Evolutionary conservation across 1,284 basidiomycete genomes (phyloP).

Genomic region (Ceratorhiza oryzae-sativae): DNA sequence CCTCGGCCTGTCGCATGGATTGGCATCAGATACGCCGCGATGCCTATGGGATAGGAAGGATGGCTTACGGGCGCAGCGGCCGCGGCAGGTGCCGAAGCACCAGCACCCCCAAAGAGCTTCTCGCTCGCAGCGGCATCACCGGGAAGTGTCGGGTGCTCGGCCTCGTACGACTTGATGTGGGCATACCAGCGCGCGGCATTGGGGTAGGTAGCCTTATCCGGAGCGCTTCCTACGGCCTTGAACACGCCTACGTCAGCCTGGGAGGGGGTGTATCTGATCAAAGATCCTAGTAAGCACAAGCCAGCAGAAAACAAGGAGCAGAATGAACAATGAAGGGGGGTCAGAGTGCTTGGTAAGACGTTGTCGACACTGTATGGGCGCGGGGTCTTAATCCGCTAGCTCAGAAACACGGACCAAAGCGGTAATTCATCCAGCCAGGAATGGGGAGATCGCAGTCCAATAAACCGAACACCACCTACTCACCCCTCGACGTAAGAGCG

Average conservation of each 20-base stretch:
- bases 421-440: slow-evolving; percentile 57
- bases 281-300: slow-evolving; percentile 39
- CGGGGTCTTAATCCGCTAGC: slow-evolving; percentile 95
- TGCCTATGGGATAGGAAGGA: background rate
- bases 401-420: slow-evolving; percentile 99
- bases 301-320: slow-evolving; percentile 38
- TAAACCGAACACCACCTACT: slow-evolving; percentile 53
- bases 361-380: slow-evolving; percentile 81
- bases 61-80: slow-evolving; percentile 56
- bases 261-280: slow-evolving; percentile 84
- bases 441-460: slow-evolving; percentile 45
- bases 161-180: slow-evolving; percentile 87
- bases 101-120: slow-evolving; percentile 65
- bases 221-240: slow-evolving; percentile 73
- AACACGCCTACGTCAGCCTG: slow-evolving; percentile 97
- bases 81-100: slow-evolving; percentile 55
- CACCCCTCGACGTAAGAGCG: slow-evolving; percentile 93
- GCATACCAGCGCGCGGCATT: slow-evolving; percentile 92
- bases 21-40: background rate
- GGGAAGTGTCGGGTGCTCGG: slow-evolving; percentile 79
- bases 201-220: slow-evolving; percentile 73
- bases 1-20: slow-evolving; percentile 51
- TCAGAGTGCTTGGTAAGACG: slow-evolving; percentile 85
- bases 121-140: slow-evolving; percentile 87
- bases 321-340: slow-evolving; percentile 42